A percentile compares a stretch with the other conserved stretches of the same genome.
phyloP scores from a whole-genome alignment of 2,329 filamentous ascomycete species.

The Elsinoe fawcettii region DNA sequence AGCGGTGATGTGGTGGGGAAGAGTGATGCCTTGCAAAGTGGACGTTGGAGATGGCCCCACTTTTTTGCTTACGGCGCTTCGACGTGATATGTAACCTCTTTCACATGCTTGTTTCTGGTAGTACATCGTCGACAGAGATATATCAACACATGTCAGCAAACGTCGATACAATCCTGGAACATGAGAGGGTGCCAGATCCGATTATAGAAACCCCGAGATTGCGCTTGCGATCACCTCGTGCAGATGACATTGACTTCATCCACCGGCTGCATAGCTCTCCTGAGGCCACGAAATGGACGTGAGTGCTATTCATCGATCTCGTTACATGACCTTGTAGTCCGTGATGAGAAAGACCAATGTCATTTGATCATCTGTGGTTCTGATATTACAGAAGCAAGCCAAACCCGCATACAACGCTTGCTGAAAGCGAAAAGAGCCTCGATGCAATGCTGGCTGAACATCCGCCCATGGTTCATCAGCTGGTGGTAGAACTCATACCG shows the following conservation, averaged over 20 bases:
- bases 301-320: neutral
- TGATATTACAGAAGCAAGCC: neutral
- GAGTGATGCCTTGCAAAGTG: too few species aligned
- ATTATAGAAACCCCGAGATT: neutral
- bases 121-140: neutral
- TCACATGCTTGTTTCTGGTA: neutral
- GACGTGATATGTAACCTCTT: neutral
- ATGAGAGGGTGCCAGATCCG: slow-evolving; percentile 6
- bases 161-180: neutral
- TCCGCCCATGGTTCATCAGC: neutral
- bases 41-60: neutral
- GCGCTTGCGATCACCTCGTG: neutral
- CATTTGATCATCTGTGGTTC: too few species aligned
- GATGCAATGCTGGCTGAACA: neutral
- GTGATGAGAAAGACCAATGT: too few species aligned
- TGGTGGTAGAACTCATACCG: neutral
- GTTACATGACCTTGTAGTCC: too few species aligned
- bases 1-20: neutral
- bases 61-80: neutral
- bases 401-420: neutral
- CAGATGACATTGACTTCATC: slow-evolving; percentile 3
- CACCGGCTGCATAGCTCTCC: neutral
- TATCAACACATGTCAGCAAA: neutral
- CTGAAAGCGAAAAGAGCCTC: neutral
- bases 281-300: slow-evolving; percentile 8